A percentile compares a stretch with the other conserved stretches of the same genome.
Conservation (phyloP, 164 flowering plant species). For the Pachysandra terminalis region DNA sequence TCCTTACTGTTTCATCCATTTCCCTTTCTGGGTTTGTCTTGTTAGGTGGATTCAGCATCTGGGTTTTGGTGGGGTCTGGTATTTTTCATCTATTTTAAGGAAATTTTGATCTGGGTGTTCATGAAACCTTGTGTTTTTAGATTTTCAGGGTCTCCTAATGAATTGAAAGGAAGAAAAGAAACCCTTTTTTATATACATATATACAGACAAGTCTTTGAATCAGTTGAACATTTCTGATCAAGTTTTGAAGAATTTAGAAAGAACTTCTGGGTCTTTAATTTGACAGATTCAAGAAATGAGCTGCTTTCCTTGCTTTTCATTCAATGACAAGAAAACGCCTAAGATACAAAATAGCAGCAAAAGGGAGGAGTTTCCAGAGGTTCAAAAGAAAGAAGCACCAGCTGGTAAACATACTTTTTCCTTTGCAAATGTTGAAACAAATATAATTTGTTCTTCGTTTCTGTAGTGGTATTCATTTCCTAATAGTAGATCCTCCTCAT, state of each 20-base stretch:
- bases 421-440: too few relatives aligned
- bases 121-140: not conserved
- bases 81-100: not conserved
- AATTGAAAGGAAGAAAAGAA: not conserved
- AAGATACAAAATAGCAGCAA: conserved; percentile 8
- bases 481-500: too few relatives aligned
- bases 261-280: not conserved
- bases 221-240: too few relatives aligned
- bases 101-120: not conserved
- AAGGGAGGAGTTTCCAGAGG: not conserved
- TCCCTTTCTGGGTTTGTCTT: not conserved
- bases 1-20: too few relatives aligned
- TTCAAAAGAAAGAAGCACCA: not conserved
- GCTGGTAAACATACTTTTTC: not conserved
- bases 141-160: not conserved
- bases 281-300: conserved; percentile 30
- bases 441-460: too few relatives aligned
- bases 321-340: conserved; percentile 31
- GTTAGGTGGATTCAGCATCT: not conserved
- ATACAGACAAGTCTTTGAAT: too few relatives aligned
- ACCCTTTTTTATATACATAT: too few relatives aligned
- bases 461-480: too few relatives aligned
- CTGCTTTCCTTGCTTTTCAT: conserved; percentile 62
- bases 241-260: not conserved
- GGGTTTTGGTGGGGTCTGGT: not conserved